Percentiles rank a stretch among this genome's conserved stretches.
Conservation (phyloP, 2,329 filamentous ascomycete species). For the Arthrobotrys musiformis region DNA sequence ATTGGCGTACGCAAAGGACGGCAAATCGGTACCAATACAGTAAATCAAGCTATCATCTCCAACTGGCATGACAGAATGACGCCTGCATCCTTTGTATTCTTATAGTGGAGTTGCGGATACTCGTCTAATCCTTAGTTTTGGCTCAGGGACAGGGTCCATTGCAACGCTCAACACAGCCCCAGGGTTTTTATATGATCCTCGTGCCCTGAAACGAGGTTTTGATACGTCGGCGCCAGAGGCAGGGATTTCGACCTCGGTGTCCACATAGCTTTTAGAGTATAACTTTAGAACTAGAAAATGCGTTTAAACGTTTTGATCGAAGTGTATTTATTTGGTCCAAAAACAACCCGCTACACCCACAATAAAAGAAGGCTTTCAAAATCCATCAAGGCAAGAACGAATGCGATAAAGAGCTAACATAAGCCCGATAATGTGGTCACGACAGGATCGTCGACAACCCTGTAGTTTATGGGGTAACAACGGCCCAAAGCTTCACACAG, state of each 20-base stretch:
- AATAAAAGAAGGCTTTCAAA: not conserved
- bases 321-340: not conserved
- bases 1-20: not conserved
- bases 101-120: no score
- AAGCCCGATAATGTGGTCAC: not conserved
- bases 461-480: constrained; percentile 8
- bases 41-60: not conserved
- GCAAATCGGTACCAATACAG: not conserved
- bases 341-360: not conserved
- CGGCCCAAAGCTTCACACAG: constrained; percentile 84
- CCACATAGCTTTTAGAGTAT: not conserved
- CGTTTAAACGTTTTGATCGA: not conserved
- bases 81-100: not conserved
- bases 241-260: not conserved
- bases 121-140: no score
- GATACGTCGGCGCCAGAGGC: not conserved
- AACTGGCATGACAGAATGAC: not conserved
- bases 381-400: not conserved
- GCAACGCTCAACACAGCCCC: not conserved
- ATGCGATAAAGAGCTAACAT: not conserved
- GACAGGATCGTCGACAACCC: no score
- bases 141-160: not conserved
- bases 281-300: not conserved
- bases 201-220: not conserved
- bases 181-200: not conserved